These are phyloP conservation scores for Sphaerostilbella broomeana DNA, from an alignment of 2,329 filamentous ascomycete genomes.

Conservation along the genomic window DNA sequence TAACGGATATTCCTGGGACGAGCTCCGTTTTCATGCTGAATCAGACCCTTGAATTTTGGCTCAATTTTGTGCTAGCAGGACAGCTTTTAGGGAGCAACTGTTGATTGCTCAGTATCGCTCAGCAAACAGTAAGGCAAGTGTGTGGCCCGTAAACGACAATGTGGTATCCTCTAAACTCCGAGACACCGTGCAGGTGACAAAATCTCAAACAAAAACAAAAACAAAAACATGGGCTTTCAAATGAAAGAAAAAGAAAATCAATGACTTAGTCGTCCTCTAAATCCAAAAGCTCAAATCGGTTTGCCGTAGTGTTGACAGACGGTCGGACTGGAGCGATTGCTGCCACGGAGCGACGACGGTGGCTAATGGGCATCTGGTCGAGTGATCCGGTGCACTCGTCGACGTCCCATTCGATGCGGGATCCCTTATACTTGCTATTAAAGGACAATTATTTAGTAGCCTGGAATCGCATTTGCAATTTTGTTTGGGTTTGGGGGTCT, in stretches of 20 bases:
- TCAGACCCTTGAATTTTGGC: too few species aligned
- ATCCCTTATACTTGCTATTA: constrained; percentile 59
- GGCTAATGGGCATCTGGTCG: constrained; percentile 20
- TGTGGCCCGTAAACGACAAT: too few species aligned
- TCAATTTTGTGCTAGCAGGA: too few species aligned
- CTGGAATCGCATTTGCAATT: too few species aligned
- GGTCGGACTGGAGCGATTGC: constrained; percentile 26
- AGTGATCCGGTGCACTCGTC: constrained; percentile 67
- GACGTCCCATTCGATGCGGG: constrained; percentile 60
- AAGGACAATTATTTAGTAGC: background rate
- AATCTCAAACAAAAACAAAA: background rate
- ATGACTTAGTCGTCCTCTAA: too few species aligned
- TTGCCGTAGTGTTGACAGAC: constrained; percentile 35
- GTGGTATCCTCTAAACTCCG: background rate
- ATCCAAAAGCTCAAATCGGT: constrained; percentile 57
- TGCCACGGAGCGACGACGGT: constrained; percentile 15
- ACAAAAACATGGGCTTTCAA: too few species aligned
- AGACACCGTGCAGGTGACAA: background rate
- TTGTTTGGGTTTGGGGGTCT: too few species aligned
- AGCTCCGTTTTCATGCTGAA: too few species aligned
- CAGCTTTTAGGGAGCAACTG: too few species aligned
- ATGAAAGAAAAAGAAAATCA: too few species aligned
- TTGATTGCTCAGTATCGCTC: too few species aligned
- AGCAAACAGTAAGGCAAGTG: background rate
- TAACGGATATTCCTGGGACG: too few species aligned